These are phyloP conservation scores for Chlorella variabilis DNA, from an alignment of 163 green algal species.

Conservation along the genomic window DNA sequence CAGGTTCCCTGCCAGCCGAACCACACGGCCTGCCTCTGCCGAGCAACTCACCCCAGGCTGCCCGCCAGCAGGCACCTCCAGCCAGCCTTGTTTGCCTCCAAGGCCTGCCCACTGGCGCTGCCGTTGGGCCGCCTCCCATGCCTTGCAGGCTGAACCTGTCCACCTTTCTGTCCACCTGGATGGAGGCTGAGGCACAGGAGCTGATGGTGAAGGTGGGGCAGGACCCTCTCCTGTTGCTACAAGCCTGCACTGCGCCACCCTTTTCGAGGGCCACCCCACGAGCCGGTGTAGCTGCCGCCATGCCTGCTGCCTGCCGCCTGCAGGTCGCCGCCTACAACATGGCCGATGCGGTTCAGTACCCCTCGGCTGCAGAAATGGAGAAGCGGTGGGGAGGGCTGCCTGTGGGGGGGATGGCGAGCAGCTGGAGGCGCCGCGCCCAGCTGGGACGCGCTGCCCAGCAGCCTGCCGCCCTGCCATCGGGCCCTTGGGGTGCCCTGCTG, in stretches of 20 bases:
- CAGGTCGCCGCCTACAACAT: conserved; percentile 1
- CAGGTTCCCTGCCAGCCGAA: no score
- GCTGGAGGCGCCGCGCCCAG: background rate
- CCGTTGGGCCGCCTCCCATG: no score
- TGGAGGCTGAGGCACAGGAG: conserved; percentile 33
- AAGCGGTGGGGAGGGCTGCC: background rate
- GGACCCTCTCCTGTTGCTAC: background rate
- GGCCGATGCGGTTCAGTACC: conserved; percentile 23
- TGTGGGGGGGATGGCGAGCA: background rate
- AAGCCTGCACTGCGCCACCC: no score
- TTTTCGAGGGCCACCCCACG: no score
- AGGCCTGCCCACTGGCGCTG: no score
- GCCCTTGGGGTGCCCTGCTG: background rate
- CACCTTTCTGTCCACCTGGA: conserved; percentile 28
- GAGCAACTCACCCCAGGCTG: no score
- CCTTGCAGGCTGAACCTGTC: conserved; percentile 28
- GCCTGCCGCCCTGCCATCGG: background rate
- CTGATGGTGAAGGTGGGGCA: conserved; percentile 1
- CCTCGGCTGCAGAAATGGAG: conserved; percentile 17
- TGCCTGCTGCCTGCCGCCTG: background rate
- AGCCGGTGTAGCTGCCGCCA: no score
- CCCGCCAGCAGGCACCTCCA: no score
- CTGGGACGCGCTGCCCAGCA: background rate
- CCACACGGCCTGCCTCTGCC: no score
- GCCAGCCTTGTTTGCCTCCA: no score